Conservation (phyloP, 768 basidiomycete genomes). For the Rhizopogon vulgaris region DNA sequence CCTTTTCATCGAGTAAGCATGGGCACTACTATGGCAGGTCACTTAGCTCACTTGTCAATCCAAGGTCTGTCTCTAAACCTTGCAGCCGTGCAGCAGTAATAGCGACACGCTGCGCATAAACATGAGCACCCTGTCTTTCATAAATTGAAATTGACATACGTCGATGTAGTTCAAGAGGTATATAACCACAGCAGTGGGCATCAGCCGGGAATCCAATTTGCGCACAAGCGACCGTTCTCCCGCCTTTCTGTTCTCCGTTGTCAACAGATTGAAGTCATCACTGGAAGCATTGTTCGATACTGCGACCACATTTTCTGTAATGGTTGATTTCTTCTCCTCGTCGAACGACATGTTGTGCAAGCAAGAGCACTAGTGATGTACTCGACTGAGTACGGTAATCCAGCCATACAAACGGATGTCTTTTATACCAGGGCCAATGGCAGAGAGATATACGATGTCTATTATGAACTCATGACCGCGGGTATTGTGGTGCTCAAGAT, state of each 20-base stretch:
- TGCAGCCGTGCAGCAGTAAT: conserved; percentile 33
- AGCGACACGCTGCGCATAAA: conserved; percentile 27
- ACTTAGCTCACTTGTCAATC: conserved; percentile 21
- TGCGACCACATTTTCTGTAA: conserved; percentile 4
- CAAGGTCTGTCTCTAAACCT: conserved; percentile 34
- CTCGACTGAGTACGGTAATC: background rate
- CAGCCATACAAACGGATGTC: background rate
- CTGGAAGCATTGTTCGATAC: background rate
- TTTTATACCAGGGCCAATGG: background rate
- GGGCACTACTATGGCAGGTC: background rate
- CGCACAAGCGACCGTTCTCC: conserved; percentile 19
- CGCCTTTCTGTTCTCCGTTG: conserved; percentile 6
- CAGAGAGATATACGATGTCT: background rate
- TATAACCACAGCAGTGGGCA: conserved; percentile 22
- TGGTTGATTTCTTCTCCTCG: conserved; percentile 7
- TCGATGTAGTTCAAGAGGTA: conserved; percentile 22
- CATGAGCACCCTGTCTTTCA: background rate
- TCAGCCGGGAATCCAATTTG: conserved; percentile 22
- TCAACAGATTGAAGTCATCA: conserved; percentile 10
- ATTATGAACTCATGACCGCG: background rate
- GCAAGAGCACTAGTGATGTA: background rate
- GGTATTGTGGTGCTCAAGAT: background rate
- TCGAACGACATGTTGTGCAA: conserved; percentile 5
- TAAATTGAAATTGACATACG: conserved; percentile 3
- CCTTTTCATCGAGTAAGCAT: conserved; percentile 23